phyloP scores from a whole-genome alignment of 1,284 basidiomycete species.

The Irpex lacteus region DNA sequence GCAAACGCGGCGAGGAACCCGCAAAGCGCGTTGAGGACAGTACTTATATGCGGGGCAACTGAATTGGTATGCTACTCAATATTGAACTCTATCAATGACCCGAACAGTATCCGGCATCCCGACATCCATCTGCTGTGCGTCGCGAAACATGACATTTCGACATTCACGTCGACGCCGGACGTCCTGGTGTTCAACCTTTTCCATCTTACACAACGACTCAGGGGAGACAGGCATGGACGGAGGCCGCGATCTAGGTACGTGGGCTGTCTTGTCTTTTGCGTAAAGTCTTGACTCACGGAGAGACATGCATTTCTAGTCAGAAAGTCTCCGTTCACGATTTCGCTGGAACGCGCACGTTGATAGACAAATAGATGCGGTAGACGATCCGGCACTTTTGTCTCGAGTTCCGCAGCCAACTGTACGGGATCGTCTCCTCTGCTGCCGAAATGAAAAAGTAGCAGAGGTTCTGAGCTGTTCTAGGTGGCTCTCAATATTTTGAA shows the following conservation, averaged over 20 bases:
- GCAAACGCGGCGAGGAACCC: background rate
- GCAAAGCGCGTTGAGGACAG: background rate
- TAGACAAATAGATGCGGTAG: no score
- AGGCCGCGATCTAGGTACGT: background rate
- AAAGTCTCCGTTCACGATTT: no score
- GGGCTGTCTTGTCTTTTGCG: background rate
- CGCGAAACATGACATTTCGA: background rate
- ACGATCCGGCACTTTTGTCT: background rate
- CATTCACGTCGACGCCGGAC: background rate
- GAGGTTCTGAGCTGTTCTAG: background rate
- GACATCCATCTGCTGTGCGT: background rate
- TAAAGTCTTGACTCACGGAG: background rate
- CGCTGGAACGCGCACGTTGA: no score
- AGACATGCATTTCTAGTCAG: no score
- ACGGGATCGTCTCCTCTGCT: background rate
- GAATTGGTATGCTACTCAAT: no score
- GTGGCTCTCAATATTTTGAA: background rate
- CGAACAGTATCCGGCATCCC: background rate
- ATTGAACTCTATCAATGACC: background rate
- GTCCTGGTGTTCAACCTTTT: background rate
- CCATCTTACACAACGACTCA: background rate
- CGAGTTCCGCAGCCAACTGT: background rate
- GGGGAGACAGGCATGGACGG: background rate
- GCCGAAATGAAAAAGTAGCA: background rate
- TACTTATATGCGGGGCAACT: background rate